Base-by-base conservation (phyloP, 306 rosid genomes). In the Potentilla sterilis region DNA sequence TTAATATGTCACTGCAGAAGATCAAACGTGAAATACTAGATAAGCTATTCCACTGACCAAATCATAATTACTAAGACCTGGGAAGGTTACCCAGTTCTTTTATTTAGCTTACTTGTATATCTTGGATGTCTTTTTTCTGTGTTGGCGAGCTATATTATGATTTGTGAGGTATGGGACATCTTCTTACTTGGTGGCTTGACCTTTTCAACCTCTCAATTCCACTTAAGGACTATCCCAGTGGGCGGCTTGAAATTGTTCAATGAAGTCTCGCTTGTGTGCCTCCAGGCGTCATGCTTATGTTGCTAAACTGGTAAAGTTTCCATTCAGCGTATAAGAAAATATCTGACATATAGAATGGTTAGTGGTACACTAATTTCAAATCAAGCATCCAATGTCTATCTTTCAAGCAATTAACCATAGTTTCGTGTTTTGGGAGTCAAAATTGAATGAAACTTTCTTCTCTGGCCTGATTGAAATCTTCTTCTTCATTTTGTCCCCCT, bases 1-100 rank as follows among this genome's bases (percentile, higher is more conserved):
- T 82, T 76, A 57, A 69, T 80, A 71, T 84, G 42, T 83, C 86
- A 40, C 87, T 89, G 73, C 88, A 61, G 74, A 89, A 82, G 80
- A 78, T 92, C 76, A 86, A 82, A 74, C 89, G 86, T 6, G 92
- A 90, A 24, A 72, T 81, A 69, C 77, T 92, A n/a, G 82, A 66
- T 74, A 73, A 77, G 72, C 81, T 92, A 67, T 75, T 86, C 51
- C 67, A 74, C 77, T 90, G 81, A 92, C 22, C 80, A 7, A 41
- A 48, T 24, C 34, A 52, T 75, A 47, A 66, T 19, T 65, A 57
- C 66, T 37, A 51, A 22, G 67, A 70, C 57, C 58, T 61, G 34
- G 61, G 67, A 19, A 71, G 12, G 52, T 21, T 9, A 49, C 37
- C 80, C 37, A 73, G 4, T 43, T n/a, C 62, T 54, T 63, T 34